A percentile compares a stretch with the other conserved stretches of the same genome.
Conservation (phyloP, 164 flowering plant genomes). For the Cinnamomum chago region DNA sequence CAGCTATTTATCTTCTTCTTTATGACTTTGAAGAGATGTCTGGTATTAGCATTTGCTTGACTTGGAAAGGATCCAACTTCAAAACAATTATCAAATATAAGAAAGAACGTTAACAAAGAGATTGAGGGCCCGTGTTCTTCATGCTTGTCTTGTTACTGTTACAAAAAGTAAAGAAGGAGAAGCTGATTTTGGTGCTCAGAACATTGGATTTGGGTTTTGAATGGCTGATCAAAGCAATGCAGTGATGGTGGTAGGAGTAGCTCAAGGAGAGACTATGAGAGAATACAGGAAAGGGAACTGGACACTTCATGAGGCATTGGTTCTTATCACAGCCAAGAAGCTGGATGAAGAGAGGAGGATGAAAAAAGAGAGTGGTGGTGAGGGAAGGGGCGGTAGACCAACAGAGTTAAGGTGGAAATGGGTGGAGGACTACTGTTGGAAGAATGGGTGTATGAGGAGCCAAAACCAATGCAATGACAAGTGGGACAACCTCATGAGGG, state of each 20-base stretch:
- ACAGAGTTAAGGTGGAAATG: slow-evolving; percentile 80
- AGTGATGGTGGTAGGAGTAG: slow-evolving; percentile 6
- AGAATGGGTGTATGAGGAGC: slow-evolving; percentile 62
- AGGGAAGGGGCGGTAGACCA: slow-evolving; percentile 33
- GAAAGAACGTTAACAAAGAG: background rate
- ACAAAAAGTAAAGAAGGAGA: background rate
- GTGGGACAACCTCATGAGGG: slow-evolving; percentile 90
- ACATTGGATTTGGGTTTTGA: background rate
- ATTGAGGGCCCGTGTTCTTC: background rate
- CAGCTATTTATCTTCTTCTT: background rate
- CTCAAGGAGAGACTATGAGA: background rate
- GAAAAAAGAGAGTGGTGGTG: slow-evolving; percentile 29
- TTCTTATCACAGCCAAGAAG: slow-evolving; percentile 69
- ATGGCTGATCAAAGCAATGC: slow-evolving; percentile 37
- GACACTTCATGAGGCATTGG: slow-evolving; percentile 64
- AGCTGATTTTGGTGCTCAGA: background rate
- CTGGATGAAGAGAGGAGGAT: slow-evolving; percentile 74
- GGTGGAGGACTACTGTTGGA: slow-evolving; percentile 87
- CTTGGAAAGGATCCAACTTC: background rate
- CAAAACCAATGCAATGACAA: slow-evolving; percentile 90
- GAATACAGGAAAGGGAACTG: slow-evolving; percentile 42
- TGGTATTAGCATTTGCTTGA: background rate
- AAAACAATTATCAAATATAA: background rate
- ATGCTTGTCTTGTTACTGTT: background rate
- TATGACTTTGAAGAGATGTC: background rate